phyloP scores from a whole-genome alignment of 305 asterid species.

The Plantago lanceolata region DNA sequence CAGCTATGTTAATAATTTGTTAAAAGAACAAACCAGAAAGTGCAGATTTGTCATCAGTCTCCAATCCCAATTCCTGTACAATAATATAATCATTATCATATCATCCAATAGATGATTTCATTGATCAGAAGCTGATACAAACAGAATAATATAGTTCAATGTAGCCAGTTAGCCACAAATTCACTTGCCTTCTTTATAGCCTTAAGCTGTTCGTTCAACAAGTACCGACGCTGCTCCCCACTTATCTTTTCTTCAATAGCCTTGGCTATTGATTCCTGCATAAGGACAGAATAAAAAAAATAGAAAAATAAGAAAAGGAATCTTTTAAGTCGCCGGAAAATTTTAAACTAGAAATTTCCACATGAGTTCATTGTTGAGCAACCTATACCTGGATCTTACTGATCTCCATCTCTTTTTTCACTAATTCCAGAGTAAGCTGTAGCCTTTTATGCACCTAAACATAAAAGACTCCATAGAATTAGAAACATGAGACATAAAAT shows the following conservation, averaged over 20 bases:
- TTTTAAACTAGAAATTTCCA: not conserved
- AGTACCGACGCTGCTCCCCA: conserved; percentile 94
- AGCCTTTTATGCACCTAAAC: conserved; percentile 79
- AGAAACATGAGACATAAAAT: conserved; percentile 16
- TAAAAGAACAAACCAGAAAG: conserved; percentile 63
- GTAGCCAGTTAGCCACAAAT: conserved; percentile 11
- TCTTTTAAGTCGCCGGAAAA: conserved; percentile 8
- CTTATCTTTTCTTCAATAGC: conserved; percentile 99
- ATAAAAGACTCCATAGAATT: conserved; percentile 13
- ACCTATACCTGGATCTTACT: conserved; percentile 79
- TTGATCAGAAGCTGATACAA: conserved; percentile 11
- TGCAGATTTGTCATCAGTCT: conserved; percentile 98
- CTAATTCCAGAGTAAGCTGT: conserved; percentile 74
- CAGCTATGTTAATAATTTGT: conserved; percentile 2
- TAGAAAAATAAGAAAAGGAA: conserved; percentile 6
- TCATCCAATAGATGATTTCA: not conserved
- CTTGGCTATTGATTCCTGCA: conserved; percentile 92
- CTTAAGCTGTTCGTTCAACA: conserved; percentile 90
- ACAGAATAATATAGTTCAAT: conserved; percentile 9
- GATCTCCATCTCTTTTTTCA: conserved; percentile 99
- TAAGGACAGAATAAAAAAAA: conserved; percentile 14
- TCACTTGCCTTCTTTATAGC: conserved; percentile 85
- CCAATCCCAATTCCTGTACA: conserved; percentile 89
- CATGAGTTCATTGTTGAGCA: conserved; percentile 10
- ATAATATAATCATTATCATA: conserved; percentile 19